Percentiles rank a stretch among this genome's conserved stretches.
phyloP scores from a whole-genome alignment of 2,329 filamentous ascomycete genomes.

The Aureobasidium sp. region DNA sequence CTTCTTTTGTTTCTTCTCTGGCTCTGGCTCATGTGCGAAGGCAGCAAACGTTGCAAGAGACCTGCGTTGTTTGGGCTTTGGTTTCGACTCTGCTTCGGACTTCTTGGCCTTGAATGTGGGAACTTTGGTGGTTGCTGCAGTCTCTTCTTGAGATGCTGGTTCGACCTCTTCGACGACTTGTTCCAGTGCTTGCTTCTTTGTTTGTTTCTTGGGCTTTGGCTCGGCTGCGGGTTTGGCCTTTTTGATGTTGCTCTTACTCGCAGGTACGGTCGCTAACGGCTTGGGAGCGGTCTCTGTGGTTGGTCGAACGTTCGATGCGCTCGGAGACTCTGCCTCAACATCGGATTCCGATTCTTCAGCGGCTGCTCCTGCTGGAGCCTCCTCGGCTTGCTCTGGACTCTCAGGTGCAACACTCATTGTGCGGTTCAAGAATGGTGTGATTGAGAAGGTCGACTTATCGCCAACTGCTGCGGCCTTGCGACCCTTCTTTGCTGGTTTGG shows the following conservation, averaged over 20 bases:
- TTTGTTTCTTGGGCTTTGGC: conserved; percentile 31
- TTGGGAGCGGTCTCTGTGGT: conserved; percentile 24
- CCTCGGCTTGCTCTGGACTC: conserved; percentile 15
- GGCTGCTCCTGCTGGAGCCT: neutral
- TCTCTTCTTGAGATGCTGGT: conserved; percentile 21
- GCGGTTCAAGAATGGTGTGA: conserved; percentile 85
- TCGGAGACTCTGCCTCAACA: conserved; percentile 23
- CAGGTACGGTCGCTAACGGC: conserved; percentile 36
- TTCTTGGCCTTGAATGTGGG: conserved; percentile 21
- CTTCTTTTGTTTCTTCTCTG: conserved; percentile 28
- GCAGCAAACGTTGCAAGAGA: conserved; percentile 39
- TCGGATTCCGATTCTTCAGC: conserved; percentile 12
- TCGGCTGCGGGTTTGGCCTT: conserved; percentile 30
- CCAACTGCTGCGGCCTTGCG: conserved; percentile 54
- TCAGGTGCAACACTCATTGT: conserved; percentile 51
- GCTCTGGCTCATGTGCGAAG: conserved; percentile 26
- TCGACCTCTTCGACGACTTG: conserved; percentile 35
- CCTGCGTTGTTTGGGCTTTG: conserved; percentile 31
- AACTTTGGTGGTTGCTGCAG: conserved; percentile 25
- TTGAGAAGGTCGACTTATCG: conserved; percentile 87
- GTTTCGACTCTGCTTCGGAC: conserved; percentile 25
- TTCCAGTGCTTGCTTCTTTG: conserved; percentile 32
- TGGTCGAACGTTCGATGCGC: conserved; percentile 19
- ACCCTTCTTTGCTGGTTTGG: conserved; percentile 38
- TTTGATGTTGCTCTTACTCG: conserved; percentile 35